Base-by-base conservation (phyloP, 2,329 filamentous ascomycete genomes). In the Tolypocladium album region DNA sequence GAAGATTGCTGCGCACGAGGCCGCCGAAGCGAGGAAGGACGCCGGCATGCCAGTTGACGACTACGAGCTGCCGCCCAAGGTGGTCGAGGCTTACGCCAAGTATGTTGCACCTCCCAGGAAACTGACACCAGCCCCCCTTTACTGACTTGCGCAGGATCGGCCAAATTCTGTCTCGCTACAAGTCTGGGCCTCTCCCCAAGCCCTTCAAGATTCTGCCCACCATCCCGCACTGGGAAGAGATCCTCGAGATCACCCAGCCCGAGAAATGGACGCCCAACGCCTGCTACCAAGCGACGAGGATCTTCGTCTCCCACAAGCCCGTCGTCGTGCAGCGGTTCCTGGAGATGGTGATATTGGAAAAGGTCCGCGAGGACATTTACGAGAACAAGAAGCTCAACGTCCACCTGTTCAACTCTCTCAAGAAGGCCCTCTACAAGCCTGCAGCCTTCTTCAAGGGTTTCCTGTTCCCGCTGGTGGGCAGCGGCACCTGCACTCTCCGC, bases 361-460 rank as follows among this genome's bases (percentile, higher is more conserved):
- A 87, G 57, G 92, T 97, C n/a, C 88, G 92, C 62, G 89, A 96
- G 68, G 90, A 97, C 68, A 97, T 99, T 62, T 87, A 88, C 70
- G 92, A 99, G 74, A 92, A 87, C 64, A 94, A 94, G 75, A 97
- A 97, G 73, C 81, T 99, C 61, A 97, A 97, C 69, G 88, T 97
- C 0, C 94, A 99, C 72, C 80, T 97, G 9, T 99, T 97, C 82
- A 93, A 95, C 68, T 70, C 91, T 0, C 79, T 99, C 60, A 97
- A 97, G 76, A 96, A 96, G 72, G 86, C 85, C 9, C 81, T 97
- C 17, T 97, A 96, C 79, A 96, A 96, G 73, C 94, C 94, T 8
- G 88, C 90, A 0, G 92, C 92, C 22, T 99, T 96, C 76, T 99
- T 99, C 83, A 96, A 97, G 74, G 94, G 92, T 4, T 86, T 99